Evolutionary conservation across 805 yeast genomes (phyloP).

Genomic region (Candida maesae): DNA sequence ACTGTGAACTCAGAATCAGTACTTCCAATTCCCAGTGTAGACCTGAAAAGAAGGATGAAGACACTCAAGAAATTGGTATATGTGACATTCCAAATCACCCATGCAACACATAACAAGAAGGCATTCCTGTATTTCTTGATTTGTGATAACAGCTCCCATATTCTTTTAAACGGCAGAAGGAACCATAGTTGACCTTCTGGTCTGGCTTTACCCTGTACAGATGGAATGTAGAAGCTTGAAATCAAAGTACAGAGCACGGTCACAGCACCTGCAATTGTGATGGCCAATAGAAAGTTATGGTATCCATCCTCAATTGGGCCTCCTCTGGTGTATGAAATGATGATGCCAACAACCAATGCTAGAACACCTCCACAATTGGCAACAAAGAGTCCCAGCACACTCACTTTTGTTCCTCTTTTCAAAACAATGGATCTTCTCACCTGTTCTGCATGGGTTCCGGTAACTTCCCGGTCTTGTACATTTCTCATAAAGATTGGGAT

Average conservation of each 20-base stretch:
- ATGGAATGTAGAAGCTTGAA: slow-evolving; percentile 31
- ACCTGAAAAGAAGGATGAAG: slow-evolving; percentile 35
- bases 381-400: slow-evolving; percentile 35
- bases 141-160: slow-evolving; percentile 23
- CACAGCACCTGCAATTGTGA: slow-evolving; percentile 36
- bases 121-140: slow-evolving; percentile 34
- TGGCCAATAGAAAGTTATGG: slow-evolving; percentile 35
- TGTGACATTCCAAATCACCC: slow-evolving; percentile 41
- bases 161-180: slow-evolving; percentile 29
- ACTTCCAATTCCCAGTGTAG: slow-evolving; percentile 36
- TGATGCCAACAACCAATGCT: slow-evolving; percentile 36
- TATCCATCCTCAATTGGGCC: slow-evolving; percentile 29
- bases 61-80: slow-evolving; percentile 35
- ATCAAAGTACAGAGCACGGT: slow-evolving; percentile 29
- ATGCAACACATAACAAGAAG: slow-evolving; percentile 33
- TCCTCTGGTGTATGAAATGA: slow-evolving; percentile 32
- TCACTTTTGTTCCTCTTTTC: slow-evolving; percentile 33
- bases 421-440: slow-evolving; percentile 26
- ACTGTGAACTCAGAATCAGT: slow-evolving; percentile 38
- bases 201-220: slow-evolving; percentile 26
- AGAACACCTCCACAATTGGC: slow-evolving; percentile 37
- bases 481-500: slow-evolving; percentile 40
- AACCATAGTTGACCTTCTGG: slow-evolving; percentile 29
- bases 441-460: slow-evolving; percentile 20
- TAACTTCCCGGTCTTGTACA: slow-evolving; percentile 1